Percentiles rank a stretch among this genome's conserved stretches.
Conservation (phyloP, 768 basidiomycete species). For the Pulveroboletus sp. region DNA sequence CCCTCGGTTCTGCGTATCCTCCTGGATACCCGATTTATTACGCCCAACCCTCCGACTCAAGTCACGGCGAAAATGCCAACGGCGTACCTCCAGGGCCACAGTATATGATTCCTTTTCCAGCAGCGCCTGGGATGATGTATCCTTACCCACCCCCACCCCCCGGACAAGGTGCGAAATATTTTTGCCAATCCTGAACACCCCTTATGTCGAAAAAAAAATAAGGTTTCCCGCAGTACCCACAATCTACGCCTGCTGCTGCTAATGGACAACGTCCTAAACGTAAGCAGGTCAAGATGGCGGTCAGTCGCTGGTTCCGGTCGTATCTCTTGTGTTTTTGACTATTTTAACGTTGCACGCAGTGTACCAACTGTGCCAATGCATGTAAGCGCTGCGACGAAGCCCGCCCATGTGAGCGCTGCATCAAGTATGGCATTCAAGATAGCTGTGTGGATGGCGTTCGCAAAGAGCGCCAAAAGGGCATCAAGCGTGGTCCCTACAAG, state of each 20-base stretch:
- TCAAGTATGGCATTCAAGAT: conserved; percentile 56
- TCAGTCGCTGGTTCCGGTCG: conserved; percentile 26
- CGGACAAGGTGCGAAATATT: conserved; percentile 31
- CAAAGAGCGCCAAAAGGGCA: conserved; percentile 61
- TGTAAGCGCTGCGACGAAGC: conserved; percentile 56
- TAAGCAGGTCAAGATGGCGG: conserved; percentile 57
- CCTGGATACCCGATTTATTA: conserved; percentile 33
- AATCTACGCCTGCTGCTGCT: conserved; percentile 19
- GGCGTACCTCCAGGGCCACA: conserved; percentile 26
- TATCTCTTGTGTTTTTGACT: conserved; percentile 2
- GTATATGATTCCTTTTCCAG: conserved; percentile 37
- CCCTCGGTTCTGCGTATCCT: conserved; percentile 27
- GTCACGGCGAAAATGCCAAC: conserved; percentile 32
- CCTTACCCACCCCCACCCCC: conserved; percentile 38
- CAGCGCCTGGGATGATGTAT: conserved; percentile 41
- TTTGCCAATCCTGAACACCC: not conserved
- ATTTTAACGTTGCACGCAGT: conserved; percentile 28
- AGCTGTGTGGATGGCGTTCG: conserved; percentile 56
- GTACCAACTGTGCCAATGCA: conserved; percentile 53
- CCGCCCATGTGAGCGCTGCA: conserved; percentile 60
- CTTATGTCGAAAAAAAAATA: conserved; percentile 17
- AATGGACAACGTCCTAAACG: conserved; percentile 38
- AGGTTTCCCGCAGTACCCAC: conserved; percentile 31
- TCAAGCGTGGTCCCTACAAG: conserved; percentile 56
- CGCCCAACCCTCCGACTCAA: conserved; percentile 26